phyloP scores from a whole-genome alignment of 176 grass and related monocot genomes.

The Rhynchospora tenuis region DNA sequence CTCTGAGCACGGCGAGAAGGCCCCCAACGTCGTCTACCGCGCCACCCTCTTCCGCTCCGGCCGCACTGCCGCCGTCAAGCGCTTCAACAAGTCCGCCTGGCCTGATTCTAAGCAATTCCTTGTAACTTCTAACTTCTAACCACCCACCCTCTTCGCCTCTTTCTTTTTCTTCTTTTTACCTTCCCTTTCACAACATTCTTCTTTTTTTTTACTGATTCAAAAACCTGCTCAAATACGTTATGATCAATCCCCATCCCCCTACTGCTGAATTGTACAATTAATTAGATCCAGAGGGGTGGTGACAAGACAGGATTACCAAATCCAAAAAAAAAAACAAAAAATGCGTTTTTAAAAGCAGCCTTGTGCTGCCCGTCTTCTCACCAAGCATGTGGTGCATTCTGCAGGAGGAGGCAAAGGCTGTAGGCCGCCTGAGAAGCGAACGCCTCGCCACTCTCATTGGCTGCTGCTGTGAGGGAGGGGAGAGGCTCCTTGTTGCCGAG shows the following conservation, averaged over 20 bases:
- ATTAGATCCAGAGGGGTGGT: too few species aligned
- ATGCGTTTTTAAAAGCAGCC: too few species aligned
- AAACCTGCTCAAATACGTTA: too few species aligned
- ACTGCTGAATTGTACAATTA: too few species aligned
- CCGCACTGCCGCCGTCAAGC: conserved; percentile 55
- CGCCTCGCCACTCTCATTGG: conserved; percentile 69
- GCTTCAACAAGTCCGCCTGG: conserved; percentile 63
- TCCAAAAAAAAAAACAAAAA: too few species aligned
- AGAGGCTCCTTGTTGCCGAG: conserved; percentile 70
- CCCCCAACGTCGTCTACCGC: conserved; percentile 73
- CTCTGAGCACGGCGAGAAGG: conserved; percentile 91
- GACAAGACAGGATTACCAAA: too few species aligned
- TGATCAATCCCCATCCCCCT: too few species aligned
- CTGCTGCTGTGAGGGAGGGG: conserved; percentile 64
- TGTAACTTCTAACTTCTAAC: conserved; percentile 27
- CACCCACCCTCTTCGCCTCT: not conserved
- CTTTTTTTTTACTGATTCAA: too few species aligned
- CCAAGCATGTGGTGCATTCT: not conserved
- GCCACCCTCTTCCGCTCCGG: conserved; percentile 64
- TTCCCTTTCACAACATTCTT: too few species aligned
- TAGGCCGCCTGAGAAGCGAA: conserved; percentile 62
- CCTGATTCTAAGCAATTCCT: conserved; percentile 72
- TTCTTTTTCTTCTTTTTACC: not conserved
- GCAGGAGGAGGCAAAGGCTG: conserved; percentile 74
- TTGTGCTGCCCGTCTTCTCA: not conserved